Conservation (phyloP, 208 protist genomes). For the Crithidia mellificae region DNA sequence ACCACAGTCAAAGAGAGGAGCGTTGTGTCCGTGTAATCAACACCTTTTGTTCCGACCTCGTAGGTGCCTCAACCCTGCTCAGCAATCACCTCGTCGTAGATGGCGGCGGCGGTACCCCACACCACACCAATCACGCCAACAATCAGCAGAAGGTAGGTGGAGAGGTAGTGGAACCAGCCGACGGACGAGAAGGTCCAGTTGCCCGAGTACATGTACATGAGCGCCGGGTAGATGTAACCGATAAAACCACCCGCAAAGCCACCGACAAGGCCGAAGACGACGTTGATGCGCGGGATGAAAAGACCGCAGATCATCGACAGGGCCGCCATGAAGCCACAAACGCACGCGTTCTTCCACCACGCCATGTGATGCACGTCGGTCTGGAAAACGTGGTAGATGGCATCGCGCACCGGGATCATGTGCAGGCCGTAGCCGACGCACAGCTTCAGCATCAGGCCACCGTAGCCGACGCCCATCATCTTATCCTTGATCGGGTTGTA, state of each 20-base stretch:
- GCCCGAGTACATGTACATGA: constrained; percentile 68
- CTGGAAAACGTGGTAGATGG: constrained; percentile 64
- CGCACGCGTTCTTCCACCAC: constrained; percentile 54
- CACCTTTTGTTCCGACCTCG: too few relatives aligned
- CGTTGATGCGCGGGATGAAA: constrained; percentile 69
- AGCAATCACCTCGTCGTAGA: constrained; percentile 58
- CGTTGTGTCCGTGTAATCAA: too few relatives aligned
- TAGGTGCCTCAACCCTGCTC: too few relatives aligned
- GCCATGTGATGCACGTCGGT: constrained; percentile 53
- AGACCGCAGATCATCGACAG: constrained; percentile 57
- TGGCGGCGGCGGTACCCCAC: constrained; percentile 63
- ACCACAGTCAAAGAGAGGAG: too few relatives aligned
- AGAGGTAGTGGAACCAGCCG: constrained; percentile 66
- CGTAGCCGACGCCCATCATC: constrained; percentile 58
- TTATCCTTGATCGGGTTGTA: constrained; percentile 54
- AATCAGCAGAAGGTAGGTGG: constrained; percentile 78
- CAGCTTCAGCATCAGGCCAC: constrained; percentile 75
- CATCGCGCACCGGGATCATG: constrained; percentile 72
- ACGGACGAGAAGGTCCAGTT: constrained; percentile 41
- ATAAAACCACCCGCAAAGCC: constrained; percentile 77
- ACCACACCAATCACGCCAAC: constrained; percentile 66
- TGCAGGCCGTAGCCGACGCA: constrained; percentile 79
- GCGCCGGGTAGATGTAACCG: constrained; percentile 71
- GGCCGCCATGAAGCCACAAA: constrained; percentile 35
- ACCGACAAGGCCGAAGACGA: constrained; percentile 79